Evolutionary conservation across 1,139 yeast species (phyloP).

Genomic region (Debaryomycetaceae sp.): DNA sequence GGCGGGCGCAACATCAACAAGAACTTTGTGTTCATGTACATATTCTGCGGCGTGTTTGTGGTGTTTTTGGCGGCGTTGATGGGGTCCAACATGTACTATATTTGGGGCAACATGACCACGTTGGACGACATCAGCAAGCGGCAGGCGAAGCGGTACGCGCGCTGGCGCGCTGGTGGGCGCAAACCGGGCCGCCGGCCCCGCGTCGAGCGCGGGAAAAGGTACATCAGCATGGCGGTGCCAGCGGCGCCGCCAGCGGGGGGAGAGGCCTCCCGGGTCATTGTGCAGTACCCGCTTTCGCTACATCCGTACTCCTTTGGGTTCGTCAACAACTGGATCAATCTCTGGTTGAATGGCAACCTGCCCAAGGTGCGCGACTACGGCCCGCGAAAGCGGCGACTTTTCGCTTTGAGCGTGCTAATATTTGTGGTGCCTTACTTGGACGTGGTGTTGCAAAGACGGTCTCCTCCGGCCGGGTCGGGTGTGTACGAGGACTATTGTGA

Average conservation of each 20-base stretch:
- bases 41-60: constrained; percentile 38
- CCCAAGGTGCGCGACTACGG: constrained; percentile 5
- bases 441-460: background rate
- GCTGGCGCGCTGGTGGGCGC: constrained; percentile 16
- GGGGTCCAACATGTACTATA: constrained; percentile 32
- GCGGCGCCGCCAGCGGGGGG: background rate
- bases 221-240: constrained; percentile 22
- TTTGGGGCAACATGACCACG: constrained; percentile 43
- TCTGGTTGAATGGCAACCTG: constrained; percentile 26
- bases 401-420: constrained; percentile 17
- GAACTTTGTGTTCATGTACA: constrained; percentile 40
- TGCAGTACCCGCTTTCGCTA: background rate
- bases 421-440: constrained; percentile 30
- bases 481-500: constrained; percentile 1
- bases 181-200: constrained; percentile 17
- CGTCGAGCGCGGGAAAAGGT: constrained; percentile 28
- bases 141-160: constrained; percentile 19
- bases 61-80: constrained; percentile 36
- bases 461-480: background rate
- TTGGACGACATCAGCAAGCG: constrained; percentile 28
- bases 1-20: constrained; percentile 37
- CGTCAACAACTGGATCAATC: constrained; percentile 30
- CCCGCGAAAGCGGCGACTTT: background rate
- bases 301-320: constrained; percentile 27
- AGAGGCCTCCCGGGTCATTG: background rate